These are phyloP conservation scores for Auriscalpium vulgare DNA, from an alignment of 768 basidiomycete species.

Conservation along the genomic window DNA sequence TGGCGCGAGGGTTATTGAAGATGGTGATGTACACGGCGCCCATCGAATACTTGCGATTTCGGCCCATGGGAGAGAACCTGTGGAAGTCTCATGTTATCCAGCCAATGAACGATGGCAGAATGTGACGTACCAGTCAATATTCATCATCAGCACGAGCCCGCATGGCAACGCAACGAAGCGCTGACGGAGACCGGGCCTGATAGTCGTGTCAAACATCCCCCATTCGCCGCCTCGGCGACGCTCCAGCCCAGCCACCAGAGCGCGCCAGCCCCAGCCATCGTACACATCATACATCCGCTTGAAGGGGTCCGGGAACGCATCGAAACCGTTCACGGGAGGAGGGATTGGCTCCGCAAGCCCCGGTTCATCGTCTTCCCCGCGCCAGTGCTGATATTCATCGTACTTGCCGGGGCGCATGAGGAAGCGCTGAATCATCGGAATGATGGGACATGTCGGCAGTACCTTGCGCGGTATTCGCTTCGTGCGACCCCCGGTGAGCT, in stretches of 20 bases:
- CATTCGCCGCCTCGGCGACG: slow-evolving; percentile 10
- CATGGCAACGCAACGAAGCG: slow-evolving; percentile 18
- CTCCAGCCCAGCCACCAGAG: slow-evolving; percentile 16
- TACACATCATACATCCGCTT: slow-evolving; percentile 16
- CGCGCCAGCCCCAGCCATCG: slow-evolving; percentile 23
- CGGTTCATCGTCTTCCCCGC: slow-evolving; percentile 10
- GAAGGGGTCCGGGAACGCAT: slow-evolving; percentile 2
- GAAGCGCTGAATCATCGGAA: too few relatives aligned
- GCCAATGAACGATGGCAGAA: not conserved
- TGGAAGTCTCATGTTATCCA: not conserved
- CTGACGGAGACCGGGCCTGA: slow-evolving; percentile 9
- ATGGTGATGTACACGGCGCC: slow-evolving; percentile 20
- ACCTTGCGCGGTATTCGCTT: too few relatives aligned
- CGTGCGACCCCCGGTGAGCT: not conserved
- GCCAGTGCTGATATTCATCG: too few relatives aligned
- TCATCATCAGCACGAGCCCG: slow-evolving; percentile 17
- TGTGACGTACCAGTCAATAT: slow-evolving; percentile 18
- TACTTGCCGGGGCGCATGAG: too few relatives aligned
- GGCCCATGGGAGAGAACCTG: slow-evolving; percentile 18
- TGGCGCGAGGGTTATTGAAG: slow-evolving; percentile 16
- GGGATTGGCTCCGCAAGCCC: slow-evolving; percentile 5
- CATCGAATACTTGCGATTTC: slow-evolving; percentile 7
- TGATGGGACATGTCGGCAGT: too few relatives aligned
- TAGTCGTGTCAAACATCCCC: slow-evolving; percentile 17
- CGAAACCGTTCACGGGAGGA: slow-evolving; percentile 1